Base-by-base conservation (phyloP, 2,329 filamentous ascomycete genomes). In the Ambrosiella cleistominuta region DNA sequence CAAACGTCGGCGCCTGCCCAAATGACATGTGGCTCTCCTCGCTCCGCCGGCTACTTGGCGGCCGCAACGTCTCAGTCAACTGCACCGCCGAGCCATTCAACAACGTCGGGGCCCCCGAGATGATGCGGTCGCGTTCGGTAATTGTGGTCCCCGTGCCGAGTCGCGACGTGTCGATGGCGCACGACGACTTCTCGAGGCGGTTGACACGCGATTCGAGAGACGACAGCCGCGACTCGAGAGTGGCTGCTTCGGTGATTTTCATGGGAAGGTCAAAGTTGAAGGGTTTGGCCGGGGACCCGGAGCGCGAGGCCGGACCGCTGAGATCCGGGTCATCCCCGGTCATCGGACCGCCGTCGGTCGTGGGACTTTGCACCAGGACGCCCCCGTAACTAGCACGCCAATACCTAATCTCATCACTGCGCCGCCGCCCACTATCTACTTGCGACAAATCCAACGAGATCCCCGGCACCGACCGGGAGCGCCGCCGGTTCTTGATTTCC, bases 341-440 rank as follows among this genome's bases (percentile, higher is more conserved):
- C 2, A 63, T 62, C 15, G 64, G 58, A 27, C 64, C 66, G 0
- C 62, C 58, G 8, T 70, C 56, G 6, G 77, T 76, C 38, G 75
- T 67, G 0, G 77, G 76, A 6, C 78, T 80, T 57, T 75, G 65
- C 55, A 75, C 70, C 1, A 71, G 72, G 0, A 72, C 72, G 27
- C 55, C 59, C 9, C 47, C 47, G 62, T 80, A 79, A 61, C 80
- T 82, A 64, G 79, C 75, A 61, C 81, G 73, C 79, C 80, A 83
- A 64, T 79, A 80, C 11, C 78, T 75, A 44, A 83, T 81, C 66
- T 84, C 81, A 58, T 81, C 79, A 64, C 79, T 83, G 37, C 80
- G 75, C 40, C 79, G 74, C 49, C 27, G 2, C 27, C 27, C 27
- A 27, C 79, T 74, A 12, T 37, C 42, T 2, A 56, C n/a, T 2